Conservation (phyloP, 805 yeast species). For the Candida boleticola region DNA sequence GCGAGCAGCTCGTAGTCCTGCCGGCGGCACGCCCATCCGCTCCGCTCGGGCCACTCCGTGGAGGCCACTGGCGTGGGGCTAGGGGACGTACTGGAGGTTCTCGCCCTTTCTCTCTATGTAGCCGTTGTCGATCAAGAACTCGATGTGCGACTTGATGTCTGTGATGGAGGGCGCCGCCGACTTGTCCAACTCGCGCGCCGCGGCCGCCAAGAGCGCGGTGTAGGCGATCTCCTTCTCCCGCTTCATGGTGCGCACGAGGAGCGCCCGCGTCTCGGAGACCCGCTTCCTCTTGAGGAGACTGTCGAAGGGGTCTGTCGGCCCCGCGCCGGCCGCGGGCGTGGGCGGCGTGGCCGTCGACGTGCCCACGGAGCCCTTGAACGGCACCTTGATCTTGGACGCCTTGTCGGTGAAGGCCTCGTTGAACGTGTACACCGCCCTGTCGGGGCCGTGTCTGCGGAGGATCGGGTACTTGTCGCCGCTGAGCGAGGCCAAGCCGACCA, state of each 20-base stretch:
- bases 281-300: constrained; percentile 18
- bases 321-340: too few species aligned
- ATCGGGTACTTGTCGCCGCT: constrained; percentile 30
- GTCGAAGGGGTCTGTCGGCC: constrained; percentile 5
- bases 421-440: constrained; percentile 8
- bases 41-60: too few species aligned
- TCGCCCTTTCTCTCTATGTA: constrained; percentile 26
- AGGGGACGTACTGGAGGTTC: constrained; percentile 30
- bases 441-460: constrained; percentile 12
- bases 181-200: constrained; percentile 17
- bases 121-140: constrained; percentile 33
- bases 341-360: not conserved
- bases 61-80: too few species aligned
- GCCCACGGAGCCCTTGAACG: constrained; percentile 14
- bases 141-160: constrained; percentile 34
- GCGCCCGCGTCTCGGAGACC: constrained; percentile 26
- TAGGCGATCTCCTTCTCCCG: constrained; percentile 17
- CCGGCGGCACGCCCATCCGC: too few species aligned
- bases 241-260: constrained; percentile 34
- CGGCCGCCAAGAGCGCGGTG: constrained; percentile 27
- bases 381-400: constrained; percentile 24
- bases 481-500: constrained; percentile 27
- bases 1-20: too few species aligned
- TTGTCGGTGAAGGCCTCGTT: constrained; percentile 29
- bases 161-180: constrained; percentile 13